Percentiles rank a stretch among this genome's conserved stretches.
These are phyloP conservation scores for Euptelea pleiosperma DNA, from an alignment of 164 flowering plant species.

Conservation along the genomic window DNA sequence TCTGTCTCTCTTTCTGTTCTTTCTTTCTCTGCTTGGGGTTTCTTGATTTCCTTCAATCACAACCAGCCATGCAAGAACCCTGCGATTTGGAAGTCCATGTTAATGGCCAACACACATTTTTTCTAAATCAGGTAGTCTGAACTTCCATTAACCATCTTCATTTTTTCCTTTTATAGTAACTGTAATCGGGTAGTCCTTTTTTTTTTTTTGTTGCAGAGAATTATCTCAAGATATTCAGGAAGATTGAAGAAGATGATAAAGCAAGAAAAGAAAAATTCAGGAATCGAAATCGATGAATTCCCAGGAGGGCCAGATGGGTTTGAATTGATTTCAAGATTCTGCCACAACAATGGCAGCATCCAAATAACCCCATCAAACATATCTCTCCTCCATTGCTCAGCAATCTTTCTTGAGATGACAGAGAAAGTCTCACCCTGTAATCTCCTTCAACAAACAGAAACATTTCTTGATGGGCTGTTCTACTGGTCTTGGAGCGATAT, in stretches of 20 bases:
- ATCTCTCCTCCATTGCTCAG: constrained; percentile 55
- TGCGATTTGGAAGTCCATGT: constrained; percentile 55
- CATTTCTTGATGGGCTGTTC: constrained; percentile 58
- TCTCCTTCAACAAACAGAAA: constrained; percentile 52
- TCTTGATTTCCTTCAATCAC: constrained; percentile 1
- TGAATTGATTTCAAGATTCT: constrained; percentile 69
- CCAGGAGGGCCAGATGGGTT: constrained; percentile 80
- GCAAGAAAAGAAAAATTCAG: constrained; percentile 33
- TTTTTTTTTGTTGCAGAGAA: constrained; percentile 37
- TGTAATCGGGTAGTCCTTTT: background rate
- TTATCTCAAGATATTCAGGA: constrained; percentile 48
- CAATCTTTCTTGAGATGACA: constrained; percentile 59
- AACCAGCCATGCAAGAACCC: constrained; percentile 33
- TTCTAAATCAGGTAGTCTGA: constrained; percentile 50
- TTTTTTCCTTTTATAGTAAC: background rate
- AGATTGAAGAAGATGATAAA: constrained; percentile 50
- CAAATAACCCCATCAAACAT: constrained; percentile 50
- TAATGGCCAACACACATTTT: constrained; percentile 68
- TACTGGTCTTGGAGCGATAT: constrained; percentile 70
- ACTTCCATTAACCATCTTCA: background rate
- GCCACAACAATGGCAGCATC: constrained; percentile 58
- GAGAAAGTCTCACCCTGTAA: constrained; percentile 43
- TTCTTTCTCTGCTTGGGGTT: background rate
- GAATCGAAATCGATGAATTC: constrained; percentile 42
- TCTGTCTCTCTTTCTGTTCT: background rate